Base-by-base conservation (phyloP, 495 filamentous ascomycete species). In the Aspergillus panamensis region DNA sequence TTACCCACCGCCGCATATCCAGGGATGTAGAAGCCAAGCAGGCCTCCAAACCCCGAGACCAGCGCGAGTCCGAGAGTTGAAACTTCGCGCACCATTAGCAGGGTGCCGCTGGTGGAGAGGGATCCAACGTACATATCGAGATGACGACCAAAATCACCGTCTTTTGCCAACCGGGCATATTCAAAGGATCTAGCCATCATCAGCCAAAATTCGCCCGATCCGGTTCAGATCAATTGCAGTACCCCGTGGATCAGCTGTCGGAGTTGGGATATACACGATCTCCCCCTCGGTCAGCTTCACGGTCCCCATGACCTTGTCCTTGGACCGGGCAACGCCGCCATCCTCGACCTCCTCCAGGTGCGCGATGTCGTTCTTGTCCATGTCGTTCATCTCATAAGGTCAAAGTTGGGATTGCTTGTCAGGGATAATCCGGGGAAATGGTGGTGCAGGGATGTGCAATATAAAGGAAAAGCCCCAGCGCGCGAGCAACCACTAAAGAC, bases 181-280 rank as follows among this genome's bases (percentile, higher is more conserved):
- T 70, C 43, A 70, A 57, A 8, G 68, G 68, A 51, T 70, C 68
- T 70, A 55, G 6, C 8, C 3, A 12, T 3, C n/a, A 37, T 51
- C 51, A 50, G 58, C 12, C 32, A 20, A 32, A 20, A 14, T 30
- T 10, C 14, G 10, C 12, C 3, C 32, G 21, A 43, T 2, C n/a
- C n/a, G n/a, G n/a, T n/a, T n/a, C 3, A 40, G 16, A 2, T 19
- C 39, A 19, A 53, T 19, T 52, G 14, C 6, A 51, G 6, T 48
- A 62, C 63, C 66, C 44, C 53, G 63, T 1, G 68, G 68, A 60
- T 70, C 68, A 3, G 63, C 60, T 40, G 68, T 68, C 7, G 68
- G 66, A 33, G 66, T 64, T 8, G 68, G 68, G 30, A 70, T 68
- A 57, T 68, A 70, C 33, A 70, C 57, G 48, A 70, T 62, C 33